Conservation (phyloP, 2,329 filamentous ascomycete genomes). For the Basipetospora chlamydospora region DNA sequence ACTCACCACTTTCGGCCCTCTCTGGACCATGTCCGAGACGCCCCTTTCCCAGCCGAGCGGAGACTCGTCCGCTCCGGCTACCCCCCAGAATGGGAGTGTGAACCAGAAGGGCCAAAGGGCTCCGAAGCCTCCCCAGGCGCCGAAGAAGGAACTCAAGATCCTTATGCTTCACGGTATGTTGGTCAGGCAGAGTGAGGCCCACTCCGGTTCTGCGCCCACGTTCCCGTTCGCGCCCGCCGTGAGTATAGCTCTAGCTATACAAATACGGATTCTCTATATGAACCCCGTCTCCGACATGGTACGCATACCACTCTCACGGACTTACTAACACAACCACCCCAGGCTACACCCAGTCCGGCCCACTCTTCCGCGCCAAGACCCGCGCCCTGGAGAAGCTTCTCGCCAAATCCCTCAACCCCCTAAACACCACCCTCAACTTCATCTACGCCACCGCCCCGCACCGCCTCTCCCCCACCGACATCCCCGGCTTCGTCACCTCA, state of each 20-base stretch:
- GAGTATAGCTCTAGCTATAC: too few species aligned
- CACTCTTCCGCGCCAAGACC: conserved; percentile 76
- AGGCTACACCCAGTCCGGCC: conserved; percentile 84
- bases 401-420: conserved; percentile 52
- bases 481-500: conserved; percentile 45
- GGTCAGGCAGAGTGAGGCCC: too few species aligned
- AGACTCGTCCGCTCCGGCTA: background rate
- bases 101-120: background rate
- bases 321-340: conserved; percentile 3
- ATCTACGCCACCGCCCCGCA: conserved; percentile 57
- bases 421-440: conserved; percentile 37
- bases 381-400: conserved; percentile 74
- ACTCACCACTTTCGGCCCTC: background rate
- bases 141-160: conserved; percentile 45
- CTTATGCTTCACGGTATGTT: conserved; percentile 59
- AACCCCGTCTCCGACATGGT: too few species aligned
- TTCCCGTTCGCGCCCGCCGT: too few species aligned
- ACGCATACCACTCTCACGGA: too few species aligned
- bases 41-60: background rate
- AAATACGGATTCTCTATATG: too few species aligned
- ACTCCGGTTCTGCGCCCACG: too few species aligned
- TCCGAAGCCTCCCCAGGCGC: conserved; percentile 4
- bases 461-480: conserved; percentile 47
- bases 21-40: conserved; percentile 1
- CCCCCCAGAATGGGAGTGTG: background rate